phyloP scores from a whole-genome alignment of 2,329 filamentous ascomycete species.

The Claviceps cyperi region DNA sequence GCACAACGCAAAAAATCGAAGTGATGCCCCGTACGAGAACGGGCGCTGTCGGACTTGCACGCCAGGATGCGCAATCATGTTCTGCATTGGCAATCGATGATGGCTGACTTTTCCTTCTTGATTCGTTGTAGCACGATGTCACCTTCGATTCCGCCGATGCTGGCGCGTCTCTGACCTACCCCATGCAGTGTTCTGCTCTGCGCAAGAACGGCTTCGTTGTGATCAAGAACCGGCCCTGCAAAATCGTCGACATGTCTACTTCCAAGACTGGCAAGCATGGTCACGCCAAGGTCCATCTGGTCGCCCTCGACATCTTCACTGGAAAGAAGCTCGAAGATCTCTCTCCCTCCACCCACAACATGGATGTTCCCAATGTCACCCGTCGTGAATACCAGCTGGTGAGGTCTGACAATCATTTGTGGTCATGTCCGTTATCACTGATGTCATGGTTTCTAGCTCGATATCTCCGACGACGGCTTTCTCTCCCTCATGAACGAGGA shows the following conservation, averaged over 20 bases:
- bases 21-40: no score
- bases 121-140: conserved; percentile 41
- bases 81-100: neutral
- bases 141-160: conserved; percentile 89
- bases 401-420: conserved; percentile 25
- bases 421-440: neutral
- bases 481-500: conserved; percentile 84
- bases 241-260: conserved; percentile 99
- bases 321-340: conserved; percentile 99
- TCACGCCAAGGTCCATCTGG: conserved; percentile 99
- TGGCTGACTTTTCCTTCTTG: conserved; percentile 7
- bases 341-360: conserved; percentile 93
- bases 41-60: neutral
- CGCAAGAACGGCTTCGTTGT: conserved; percentile 98
- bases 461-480: conserved; percentile 88
- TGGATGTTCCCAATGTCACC: conserved; percentile 90
- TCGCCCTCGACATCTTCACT: conserved; percentile 98
- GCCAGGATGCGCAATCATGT: neutral
- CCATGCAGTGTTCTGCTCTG: conserved; percentile 99
- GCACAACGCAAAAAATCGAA: conserved; percentile 7
- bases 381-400: conserved; percentile 91
- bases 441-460: conserved; percentile 43
- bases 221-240: conserved; percentile 98
- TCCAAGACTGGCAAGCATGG: conserved; percentile 99
- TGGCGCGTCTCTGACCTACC: conserved; percentile 85